A percentile compares a stretch with the other conserved stretches of the same genome.
Evolutionary conservation across 2,329 filamentous ascomycete species (phyloP).

Genomic region (Fusarium avenaceum): DNA sequence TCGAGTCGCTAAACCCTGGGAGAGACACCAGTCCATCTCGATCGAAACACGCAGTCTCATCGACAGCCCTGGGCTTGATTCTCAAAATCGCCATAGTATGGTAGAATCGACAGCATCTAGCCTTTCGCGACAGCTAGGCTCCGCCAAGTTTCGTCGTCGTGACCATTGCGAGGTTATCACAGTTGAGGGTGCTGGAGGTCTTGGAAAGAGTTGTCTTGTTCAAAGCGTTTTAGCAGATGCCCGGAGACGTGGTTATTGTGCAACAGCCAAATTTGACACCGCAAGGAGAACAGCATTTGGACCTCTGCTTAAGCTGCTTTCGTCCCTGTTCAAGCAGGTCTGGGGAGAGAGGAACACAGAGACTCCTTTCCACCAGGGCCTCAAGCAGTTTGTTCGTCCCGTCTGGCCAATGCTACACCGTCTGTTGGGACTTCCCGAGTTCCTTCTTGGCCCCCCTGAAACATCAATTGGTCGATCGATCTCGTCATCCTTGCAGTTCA

Average conservation of each 20-base stretch:
- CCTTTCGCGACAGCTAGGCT: slow-evolving; percentile 67
- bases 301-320: slow-evolving; percentile 73
- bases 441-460: slow-evolving; percentile 70
- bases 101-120: slow-evolving; percentile 63
- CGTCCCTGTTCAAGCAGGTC: slow-evolving; percentile 75
- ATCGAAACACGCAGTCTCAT: slow-evolving; percentile 62
- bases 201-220: slow-evolving; percentile 76
- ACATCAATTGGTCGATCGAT: slow-evolving; percentile 53
- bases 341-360: slow-evolving; percentile 76
- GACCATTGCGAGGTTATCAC: slow-evolving; percentile 75
- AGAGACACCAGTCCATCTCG: slow-evolving; percentile 66
- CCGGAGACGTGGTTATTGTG: slow-evolving; percentile 72
- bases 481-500: slow-evolving; percentile 54
- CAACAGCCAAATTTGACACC: slow-evolving; percentile 75
- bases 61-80: slow-evolving; percentile 61
- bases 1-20: slow-evolving; percentile 62
- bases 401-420: slow-evolving; percentile 75
- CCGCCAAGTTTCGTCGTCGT: slow-evolving; percentile 70
- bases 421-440: slow-evolving; percentile 75
- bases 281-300: slow-evolving; percentile 72
- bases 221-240: slow-evolving; percentile 73
- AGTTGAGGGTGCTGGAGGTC: slow-evolving; percentile 71
- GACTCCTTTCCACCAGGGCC: slow-evolving; percentile 71
- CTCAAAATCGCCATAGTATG: slow-evolving; percentile 57
- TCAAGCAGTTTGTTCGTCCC: slow-evolving; percentile 73